Conservation (phyloP, 2,329 filamentous ascomycete genomes). For the Hypoxylon sp. region DNA sequence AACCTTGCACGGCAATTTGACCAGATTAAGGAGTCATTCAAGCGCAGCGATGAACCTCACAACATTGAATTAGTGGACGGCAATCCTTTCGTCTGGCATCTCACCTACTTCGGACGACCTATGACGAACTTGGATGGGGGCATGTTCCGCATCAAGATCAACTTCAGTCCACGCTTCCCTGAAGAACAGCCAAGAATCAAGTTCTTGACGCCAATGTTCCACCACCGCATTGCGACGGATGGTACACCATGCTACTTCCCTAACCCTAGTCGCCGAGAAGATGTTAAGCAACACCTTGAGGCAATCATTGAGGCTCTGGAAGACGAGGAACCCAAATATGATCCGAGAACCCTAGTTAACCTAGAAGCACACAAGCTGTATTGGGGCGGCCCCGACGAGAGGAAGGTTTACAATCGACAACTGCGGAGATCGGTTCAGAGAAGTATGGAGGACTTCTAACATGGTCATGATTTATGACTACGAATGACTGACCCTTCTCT, state of each 20-base stretch:
- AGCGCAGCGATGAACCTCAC: conserved; percentile 77
- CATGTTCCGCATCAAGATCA: conserved; percentile 84
- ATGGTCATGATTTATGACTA: conserved; percentile 17
- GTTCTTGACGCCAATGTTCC: conserved; percentile 86
- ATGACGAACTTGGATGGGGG: conserved; percentile 96
- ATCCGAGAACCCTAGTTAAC: conserved; percentile 89
- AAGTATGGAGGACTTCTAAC: conserved; percentile 70
- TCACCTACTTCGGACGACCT: conserved; percentile 91
- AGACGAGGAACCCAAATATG: conserved; percentile 88
- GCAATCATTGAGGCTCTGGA: conserved; percentile 87
- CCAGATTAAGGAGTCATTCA: conserved; percentile 83
- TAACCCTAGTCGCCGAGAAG: conserved; percentile 73
- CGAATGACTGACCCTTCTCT: conserved; percentile 1
- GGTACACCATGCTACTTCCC: conserved; percentile 88
- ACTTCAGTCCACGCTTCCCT: conserved; percentile 87
- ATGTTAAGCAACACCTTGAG: conserved; percentile 86
- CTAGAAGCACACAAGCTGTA: conserved; percentile 87
- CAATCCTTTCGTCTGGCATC: conserved; percentile 90
- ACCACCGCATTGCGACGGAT: conserved; percentile 85
- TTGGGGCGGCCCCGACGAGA: conserved; percentile 85
- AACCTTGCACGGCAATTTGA: conserved; percentile 89
- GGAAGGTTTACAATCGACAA: conserved; percentile 86
- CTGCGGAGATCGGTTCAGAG: conserved; percentile 83
- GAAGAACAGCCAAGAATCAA: conserved; percentile 88
- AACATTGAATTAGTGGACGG: conserved; percentile 81